A percentile compares a stretch with the other conserved stretches of the same genome.
These are phyloP conservation scores for Apiospora aurea DNA, from an alignment of 2,329 filamentous ascomycete genomes.

Conservation along the genomic window DNA sequence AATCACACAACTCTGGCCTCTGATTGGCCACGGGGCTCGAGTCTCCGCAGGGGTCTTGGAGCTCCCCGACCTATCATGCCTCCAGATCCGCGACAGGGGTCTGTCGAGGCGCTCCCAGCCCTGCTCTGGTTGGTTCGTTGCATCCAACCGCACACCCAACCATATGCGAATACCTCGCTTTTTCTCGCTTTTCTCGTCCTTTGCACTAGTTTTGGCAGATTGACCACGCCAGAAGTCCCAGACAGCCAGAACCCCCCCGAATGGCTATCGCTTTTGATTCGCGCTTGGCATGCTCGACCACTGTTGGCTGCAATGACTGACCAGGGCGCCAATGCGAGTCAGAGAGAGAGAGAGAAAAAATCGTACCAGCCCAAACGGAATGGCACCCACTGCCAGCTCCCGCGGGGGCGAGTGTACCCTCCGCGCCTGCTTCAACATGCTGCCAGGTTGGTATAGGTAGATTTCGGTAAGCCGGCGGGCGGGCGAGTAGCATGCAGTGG, in stretches of 20 bases:
- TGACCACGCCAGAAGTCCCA: neutral
- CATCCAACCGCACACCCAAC: constrained; percentile 38
- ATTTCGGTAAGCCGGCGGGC: constrained; percentile 1
- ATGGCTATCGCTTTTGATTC: constrained; percentile 9
- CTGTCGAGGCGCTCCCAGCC: constrained; percentile 29
- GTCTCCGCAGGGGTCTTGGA: constrained; percentile 36
- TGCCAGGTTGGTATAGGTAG: neutral
- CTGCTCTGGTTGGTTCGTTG: constrained; percentile 39
- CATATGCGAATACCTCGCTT: constrained; percentile 21
- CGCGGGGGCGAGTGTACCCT: constrained; percentile 11
- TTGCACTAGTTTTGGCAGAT: neutral
- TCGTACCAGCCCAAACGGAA: constrained; percentile 12
- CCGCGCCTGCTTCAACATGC: neutral
- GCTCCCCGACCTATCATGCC: constrained; percentile 44
- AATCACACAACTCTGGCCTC: constrained; percentile 45
- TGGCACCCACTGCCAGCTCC: neutral
- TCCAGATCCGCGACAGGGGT: constrained; percentile 40
- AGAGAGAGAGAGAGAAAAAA: neutral
- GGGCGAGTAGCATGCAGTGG: constrained; percentile 8
- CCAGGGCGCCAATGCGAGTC: constrained; percentile 23
- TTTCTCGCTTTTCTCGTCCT: constrained; percentile 17
- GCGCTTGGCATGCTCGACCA: constrained; percentile 8
- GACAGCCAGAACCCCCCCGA: constrained; percentile 7
- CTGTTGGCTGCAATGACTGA: constrained; percentile 22
- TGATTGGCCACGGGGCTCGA: constrained; percentile 48